Percentiles rank a stretch among this genome's conserved stretches.
Evolutionary conservation across 164 flowering plant species (phyloP).

Genomic region (Magnolia officinalis): DNA sequence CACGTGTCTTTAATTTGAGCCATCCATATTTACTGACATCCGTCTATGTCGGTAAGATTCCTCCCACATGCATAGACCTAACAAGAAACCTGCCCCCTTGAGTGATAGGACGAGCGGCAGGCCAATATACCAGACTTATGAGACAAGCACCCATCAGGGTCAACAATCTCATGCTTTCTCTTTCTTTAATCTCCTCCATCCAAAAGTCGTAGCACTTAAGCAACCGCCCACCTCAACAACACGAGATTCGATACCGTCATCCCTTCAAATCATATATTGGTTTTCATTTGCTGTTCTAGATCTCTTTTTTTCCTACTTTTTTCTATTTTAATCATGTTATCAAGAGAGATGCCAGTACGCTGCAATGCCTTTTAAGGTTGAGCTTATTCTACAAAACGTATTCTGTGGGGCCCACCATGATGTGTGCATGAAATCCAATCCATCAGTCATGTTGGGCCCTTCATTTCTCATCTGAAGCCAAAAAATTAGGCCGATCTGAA

Average conservation of each 20-base stretch:
- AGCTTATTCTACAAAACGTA: too few species aligned
- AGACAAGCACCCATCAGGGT: constrained; percentile 12
- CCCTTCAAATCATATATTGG: constrained; percentile 3
- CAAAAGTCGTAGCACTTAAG: constrained; percentile 21
- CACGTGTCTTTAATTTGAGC: background rate
- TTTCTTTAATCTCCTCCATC: constrained; percentile 1
- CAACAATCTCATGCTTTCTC: constrained; percentile 40
- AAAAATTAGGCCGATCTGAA: too few species aligned
- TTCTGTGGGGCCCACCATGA: too few species aligned
- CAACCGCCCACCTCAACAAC: constrained; percentile 9
- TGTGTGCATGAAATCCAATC: too few species aligned
- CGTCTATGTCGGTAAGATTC: constrained; percentile 10
- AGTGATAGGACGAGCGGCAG: background rate
- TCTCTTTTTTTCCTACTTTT: background rate
- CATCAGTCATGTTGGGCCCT: too few species aligned
- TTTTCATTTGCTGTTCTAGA: background rate
- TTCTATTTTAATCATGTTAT: too few species aligned
- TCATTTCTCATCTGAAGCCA: too few species aligned
- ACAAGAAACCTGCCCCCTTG: constrained; percentile 15
- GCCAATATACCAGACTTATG: constrained; percentile 6
- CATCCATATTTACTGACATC: background rate
- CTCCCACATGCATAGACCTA: constrained; percentile 22
- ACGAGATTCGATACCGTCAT: constrained; percentile 7
- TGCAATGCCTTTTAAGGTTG: too few species aligned
- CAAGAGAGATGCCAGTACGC: too few species aligned